Evolutionary conservation across 331 rosid genomes (phyloP), one percentile per base, ranked within the genome.

Genomic region (Cydonia oblonga): DNA sequence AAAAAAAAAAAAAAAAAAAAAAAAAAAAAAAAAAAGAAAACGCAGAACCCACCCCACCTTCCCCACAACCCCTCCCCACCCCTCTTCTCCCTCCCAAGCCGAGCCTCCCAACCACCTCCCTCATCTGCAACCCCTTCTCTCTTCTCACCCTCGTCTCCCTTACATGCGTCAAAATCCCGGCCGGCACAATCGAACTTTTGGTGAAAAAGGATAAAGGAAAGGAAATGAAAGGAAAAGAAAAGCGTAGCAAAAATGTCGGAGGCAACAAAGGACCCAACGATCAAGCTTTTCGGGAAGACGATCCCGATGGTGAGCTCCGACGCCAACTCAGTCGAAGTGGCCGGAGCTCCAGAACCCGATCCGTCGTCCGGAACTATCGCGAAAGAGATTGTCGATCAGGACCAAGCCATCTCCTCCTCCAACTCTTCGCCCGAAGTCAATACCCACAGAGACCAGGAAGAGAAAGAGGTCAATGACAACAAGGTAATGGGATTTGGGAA

Each of bases 231-330:
- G 42, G 42, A 3, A 38, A 1, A 9, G 3, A 60, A 49, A 23
- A 49, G 62, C 33, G 25, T 54, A 72, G 70, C 86, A 64, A 61
- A 84, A 76, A 90, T 90, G 98, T 87, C 72, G 81, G 92, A 89
- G 69, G 75, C 84, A 28, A 73, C 84, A 28, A 92, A 76, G 76
- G 96, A 92, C 88, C 90, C 90, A 75, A 87, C 89, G 78, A 88
- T 92, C 86, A 92, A 88, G 89, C 98, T 92, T 30, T 92, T 92
- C 66, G 96, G 96, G 64, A 92, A 79, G 89, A 92, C 91, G 81
- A 92, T 92, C 73, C 84, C 96, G 57, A 57, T 90, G 66, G 82
- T 84, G 80, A 70, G 81, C 40, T 32, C 66, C 68, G 81, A 18
- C 54, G 20, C 20, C 20, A 20, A 49, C 9, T 49, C 54, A 9